Evolutionary conservation across 169 alveolate species (phyloP).

Genomic region (Eimeria zaria): DNA sequence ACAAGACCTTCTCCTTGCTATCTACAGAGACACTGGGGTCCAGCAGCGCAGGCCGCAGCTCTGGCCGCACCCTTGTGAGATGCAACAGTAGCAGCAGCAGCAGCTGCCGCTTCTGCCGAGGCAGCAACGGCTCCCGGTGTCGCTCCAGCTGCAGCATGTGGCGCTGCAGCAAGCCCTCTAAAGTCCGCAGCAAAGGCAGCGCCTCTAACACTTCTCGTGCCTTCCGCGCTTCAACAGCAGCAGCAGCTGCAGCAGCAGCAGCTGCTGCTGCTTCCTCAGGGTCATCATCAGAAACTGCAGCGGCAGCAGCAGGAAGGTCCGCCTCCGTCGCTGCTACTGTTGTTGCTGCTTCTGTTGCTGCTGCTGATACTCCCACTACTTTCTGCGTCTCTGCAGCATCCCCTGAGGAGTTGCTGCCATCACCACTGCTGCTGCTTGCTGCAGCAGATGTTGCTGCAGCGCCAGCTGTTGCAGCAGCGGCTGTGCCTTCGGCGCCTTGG

Average conservation of each 20-base stretch:
- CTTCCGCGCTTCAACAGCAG: constrained; percentile 42
- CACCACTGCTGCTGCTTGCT: no score
- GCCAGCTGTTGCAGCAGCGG: constrained; percentile 16
- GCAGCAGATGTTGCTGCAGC: no score
- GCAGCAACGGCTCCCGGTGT: constrained; percentile 69
- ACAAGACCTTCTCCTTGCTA: constrained; percentile 1
- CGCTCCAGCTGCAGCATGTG: constrained; percentile 63
- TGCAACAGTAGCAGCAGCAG: constrained; percentile 62
- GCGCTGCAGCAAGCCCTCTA: constrained; percentile 37
- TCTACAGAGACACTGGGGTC: constrained; percentile 36
- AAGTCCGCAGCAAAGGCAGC: constrained; percentile 29
- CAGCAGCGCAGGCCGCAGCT: constrained; percentile 43
- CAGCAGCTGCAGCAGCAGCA: constrained; percentile 30
- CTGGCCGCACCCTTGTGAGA: constrained; percentile 15
- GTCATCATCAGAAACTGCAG: background rate
- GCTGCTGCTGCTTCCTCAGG: background rate
- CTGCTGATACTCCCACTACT: background rate
- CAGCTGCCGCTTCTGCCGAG: constrained; percentile 68
- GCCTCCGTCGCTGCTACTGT: background rate
- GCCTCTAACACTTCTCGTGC: constrained; percentile 15
- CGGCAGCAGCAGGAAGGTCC: no score
- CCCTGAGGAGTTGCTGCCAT: background rate
- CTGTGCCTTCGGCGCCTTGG: background rate
- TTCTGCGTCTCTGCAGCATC: constrained; percentile 16
- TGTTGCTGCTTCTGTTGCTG: background rate